Evolutionary conservation across 805 yeast species (phyloP), one percentile per base, ranked within the genome.

Genomic region (Maudiozyma bulderi): DNA sequence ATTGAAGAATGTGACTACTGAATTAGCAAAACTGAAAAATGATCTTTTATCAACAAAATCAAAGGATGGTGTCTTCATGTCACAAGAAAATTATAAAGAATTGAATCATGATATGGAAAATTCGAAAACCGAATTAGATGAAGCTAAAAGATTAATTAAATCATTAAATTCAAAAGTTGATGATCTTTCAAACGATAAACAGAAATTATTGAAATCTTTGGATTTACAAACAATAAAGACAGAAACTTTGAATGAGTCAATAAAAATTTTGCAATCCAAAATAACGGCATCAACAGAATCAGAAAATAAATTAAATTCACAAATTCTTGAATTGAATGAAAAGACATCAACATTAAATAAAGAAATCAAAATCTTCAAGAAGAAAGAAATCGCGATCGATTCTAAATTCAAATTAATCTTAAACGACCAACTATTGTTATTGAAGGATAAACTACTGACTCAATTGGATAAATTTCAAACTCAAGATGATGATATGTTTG

Each of bases 1-100:
- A 66, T 77, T 55, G 68, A 81, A 54, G 62, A 77, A 64, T 65
- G 76, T 57, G 57, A 77, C 71, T 55, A 72, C 40, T 52, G 84
- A 64, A 66, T 70, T 62, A 66, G 76, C 64, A 53, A 80, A 54
- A 65, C 69, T 58, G 52, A 82, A 56, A 72, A 76, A 59, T 57
- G 93, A 86, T 61, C 64, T 84, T 38, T 59, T 72, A 38, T 83
- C 90, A 0, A 74, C 87, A 0, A 73, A 82, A 52, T 67, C 70
- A 8, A 82, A 76, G 59, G 84, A 82, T 53, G 89, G 90, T 1
- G 73, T 85, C 28, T 81, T 71, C 57, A 65, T 86, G 74, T 79
- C 80, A 56, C 77, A 77, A 32, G 73, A 68, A 13, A 81, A 81
- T 59, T 82, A 82, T 56, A 75, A 74, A 45, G 76, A 75, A 43